Conservation (phyloP, 78 protist species). For the Capsaspora owczarzaki region DNA sequence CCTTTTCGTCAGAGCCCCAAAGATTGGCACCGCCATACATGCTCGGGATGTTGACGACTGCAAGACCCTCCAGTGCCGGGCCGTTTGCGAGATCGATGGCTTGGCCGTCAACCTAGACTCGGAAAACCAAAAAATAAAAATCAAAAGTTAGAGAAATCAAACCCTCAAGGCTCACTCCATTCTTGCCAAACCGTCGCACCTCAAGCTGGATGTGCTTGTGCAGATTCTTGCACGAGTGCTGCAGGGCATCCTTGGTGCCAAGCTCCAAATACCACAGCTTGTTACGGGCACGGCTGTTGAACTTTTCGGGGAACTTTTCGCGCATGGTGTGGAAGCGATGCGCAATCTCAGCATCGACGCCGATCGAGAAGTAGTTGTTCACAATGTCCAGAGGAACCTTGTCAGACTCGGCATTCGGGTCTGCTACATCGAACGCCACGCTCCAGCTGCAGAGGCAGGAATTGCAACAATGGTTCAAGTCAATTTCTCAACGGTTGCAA, state of each 20-base stretch:
- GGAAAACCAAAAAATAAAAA: too few relatives aligned
- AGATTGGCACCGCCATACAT: conserved; percentile 39
- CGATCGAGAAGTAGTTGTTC: conserved; percentile 59
- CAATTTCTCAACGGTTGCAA: too few relatives aligned
- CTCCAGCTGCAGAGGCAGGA: conserved; percentile 10
- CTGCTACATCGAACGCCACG: neutral
- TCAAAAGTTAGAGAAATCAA: too few relatives aligned
- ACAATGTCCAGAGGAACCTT: neutral
- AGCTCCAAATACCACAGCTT: conserved; percentile 32
- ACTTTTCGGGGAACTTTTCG: neutral
- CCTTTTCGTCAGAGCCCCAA: too few relatives aligned
- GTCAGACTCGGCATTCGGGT: neutral
- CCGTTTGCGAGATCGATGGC: neutral
- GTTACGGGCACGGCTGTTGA: neutral
- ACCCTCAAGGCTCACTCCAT: neutral
- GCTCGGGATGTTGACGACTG: neutral
- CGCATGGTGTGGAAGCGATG: conserved; percentile 51
- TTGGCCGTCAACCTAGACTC: neutral
- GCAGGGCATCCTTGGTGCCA: conserved; percentile 42
- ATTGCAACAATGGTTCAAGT: neutral
- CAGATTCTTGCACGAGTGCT: neutral
- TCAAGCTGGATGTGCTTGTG: conserved; percentile 1
- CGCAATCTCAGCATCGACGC: conserved; percentile 57
- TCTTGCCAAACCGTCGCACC: neutral
- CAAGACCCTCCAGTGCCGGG: neutral